Percentiles rank a stretch among this genome's conserved stretches.
phyloP scores from a whole-genome alignment of 345 rosid species.

The Limnanthes douglasii region DNA sequence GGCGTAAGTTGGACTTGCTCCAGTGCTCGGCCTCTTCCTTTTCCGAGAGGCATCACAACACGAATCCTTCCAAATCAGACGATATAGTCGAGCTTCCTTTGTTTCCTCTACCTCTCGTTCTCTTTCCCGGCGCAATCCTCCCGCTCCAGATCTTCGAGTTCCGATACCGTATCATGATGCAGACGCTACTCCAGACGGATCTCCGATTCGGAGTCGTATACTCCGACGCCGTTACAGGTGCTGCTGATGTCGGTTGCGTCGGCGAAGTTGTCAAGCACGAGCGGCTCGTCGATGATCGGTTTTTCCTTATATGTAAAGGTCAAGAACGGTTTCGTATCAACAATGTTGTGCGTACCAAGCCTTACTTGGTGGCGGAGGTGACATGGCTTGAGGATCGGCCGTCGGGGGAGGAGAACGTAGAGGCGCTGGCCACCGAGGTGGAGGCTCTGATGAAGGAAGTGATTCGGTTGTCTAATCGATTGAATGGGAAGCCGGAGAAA shows the following conservation, averaged over 20 bases:
- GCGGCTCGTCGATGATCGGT: constrained; percentile 71
- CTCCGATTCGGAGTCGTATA: constrained; percentile 81
- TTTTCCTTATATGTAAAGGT: constrained; percentile 81
- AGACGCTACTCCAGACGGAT: constrained; percentile 86
- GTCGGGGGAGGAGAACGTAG: constrained; percentile 65
- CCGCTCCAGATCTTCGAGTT: constrained; percentile 97
- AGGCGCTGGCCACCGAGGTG: constrained; percentile 49
- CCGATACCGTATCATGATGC: constrained; percentile 99
- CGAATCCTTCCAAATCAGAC: constrained; percentile 31
- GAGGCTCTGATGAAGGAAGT: constrained; percentile 86
- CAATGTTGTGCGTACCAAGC: constrained; percentile 56
- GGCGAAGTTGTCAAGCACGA: constrained; percentile 92
- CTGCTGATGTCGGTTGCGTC: constrained; percentile 76
- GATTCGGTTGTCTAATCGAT: constrained; percentile 61
- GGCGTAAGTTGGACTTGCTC: constrained; percentile 5
- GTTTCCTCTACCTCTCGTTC: constrained; percentile 80
- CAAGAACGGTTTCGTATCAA: constrained; percentile 82
- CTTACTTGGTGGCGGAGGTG: constrained; percentile 81
- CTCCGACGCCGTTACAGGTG: constrained; percentile 65
- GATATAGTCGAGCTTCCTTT: constrained; percentile 76
- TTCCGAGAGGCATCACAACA: constrained; percentile 13
- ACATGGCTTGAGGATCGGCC: constrained; percentile 95
- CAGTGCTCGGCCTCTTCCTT: constrained; percentile 13
- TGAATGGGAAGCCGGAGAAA: constrained; percentile 76
- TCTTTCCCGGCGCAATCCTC: constrained; percentile 87